Base-by-base conservation (phyloP, 2,329 filamentous ascomycete genomes). In the Curvularia eragrostidis region DNA sequence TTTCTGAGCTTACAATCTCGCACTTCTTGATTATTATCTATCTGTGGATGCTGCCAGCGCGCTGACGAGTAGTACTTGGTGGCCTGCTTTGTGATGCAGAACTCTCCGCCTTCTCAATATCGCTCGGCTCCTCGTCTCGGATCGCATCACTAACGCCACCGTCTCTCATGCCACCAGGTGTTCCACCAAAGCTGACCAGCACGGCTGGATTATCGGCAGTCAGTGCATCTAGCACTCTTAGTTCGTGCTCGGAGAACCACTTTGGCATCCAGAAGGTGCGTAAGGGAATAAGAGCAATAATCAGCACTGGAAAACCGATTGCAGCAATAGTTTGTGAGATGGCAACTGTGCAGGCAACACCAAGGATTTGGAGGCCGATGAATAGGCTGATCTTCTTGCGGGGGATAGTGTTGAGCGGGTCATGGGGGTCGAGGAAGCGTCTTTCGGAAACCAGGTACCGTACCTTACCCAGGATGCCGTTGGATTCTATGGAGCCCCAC, bases 271-370 rank as follows among this genome's bases (percentile, higher is more conserved):
- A 47, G 34, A 78, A 72, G 59, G 78, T 82, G n/a, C 83, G 76
- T 2, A 85, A 62, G 1, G 84, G 84, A n/a, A 86, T 85, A 3
- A 86, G 71, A 2, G 80, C 77, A 42, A 82, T 80, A 61, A 86
- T 85, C 42, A 86, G 74, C 18, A 86, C 77, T 0, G 84, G 84
- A 61, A 86, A 86, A 0, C 83, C 81, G 28, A 86, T 84, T 0
- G 83, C 84, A 0, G 81, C 84, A 12, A 86, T 81, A 0, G 84
- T 86, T 65, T 86, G 82, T 0, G 82, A 84, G 46, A 86, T 82
- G 1, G 82, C 83, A 1, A 86, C 82, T 32, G 79, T 81, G 21
- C 78, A 77, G 0, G 78, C 77, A 13, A 85, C 82, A 2, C 78
- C 80, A 8, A 82, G 47, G 3, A 81, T 62, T 64, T 86, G 83